Percentiles rank a stretch among this genome's conserved stretches.
Evolutionary conservation across 2,329 filamentous ascomycete genomes (phyloP).

Genomic region (Aspergillus oerlinghausenensis): DNA sequence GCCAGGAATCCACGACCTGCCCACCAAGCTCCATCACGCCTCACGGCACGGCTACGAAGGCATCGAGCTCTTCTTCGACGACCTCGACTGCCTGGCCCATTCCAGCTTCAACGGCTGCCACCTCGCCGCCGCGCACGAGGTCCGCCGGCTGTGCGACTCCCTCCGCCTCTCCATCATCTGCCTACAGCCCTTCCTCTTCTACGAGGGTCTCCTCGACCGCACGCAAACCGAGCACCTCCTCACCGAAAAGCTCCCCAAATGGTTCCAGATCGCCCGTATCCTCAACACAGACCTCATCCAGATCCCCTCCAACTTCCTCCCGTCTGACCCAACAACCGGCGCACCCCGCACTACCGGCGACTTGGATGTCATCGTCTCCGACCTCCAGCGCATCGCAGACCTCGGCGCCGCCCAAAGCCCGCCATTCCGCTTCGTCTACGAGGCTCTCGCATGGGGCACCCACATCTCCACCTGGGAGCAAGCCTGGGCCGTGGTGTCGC

Average conservation of each 20-base stretch:
- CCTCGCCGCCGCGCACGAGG: conserved; percentile 27
- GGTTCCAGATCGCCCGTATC: conserved; percentile 62
- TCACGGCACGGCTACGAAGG: conserved; percentile 37
- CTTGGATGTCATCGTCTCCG: conserved; percentile 54
- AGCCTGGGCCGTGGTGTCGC: conserved; percentile 63
- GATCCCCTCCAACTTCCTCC: conserved; percentile 67
- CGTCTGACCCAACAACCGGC: conserved; percentile 30
- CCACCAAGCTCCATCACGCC: conserved; percentile 65
- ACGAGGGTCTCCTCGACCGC: conserved; percentile 67
- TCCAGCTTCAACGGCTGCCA: conserved; percentile 21
- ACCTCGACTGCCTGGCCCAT: conserved; percentile 28
- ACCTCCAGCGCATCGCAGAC: conserved; percentile 63
- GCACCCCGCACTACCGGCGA: conserved; percentile 45
- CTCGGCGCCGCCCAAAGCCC: conserved; percentile 56
- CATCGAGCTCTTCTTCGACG: conserved; percentile 36
- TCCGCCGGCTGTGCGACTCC: conserved; percentile 46
- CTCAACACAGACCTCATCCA: conserved; percentile 68
- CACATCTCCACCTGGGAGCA: conserved; percentile 66
- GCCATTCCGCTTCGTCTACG: conserved; percentile 65
- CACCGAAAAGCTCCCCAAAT: conserved; percentile 58
- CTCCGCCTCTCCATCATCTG: conserved; percentile 41
- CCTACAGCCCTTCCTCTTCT: conserved; percentile 73
- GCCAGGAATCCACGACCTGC: conserved; percentile 64
- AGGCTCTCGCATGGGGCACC: conserved; percentile 69
- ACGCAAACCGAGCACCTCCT: conserved; percentile 54